These are phyloP conservation scores for Apiospora aurea DNA, from an alignment of 2,329 filamentous ascomycete species.

Conservation along the genomic window DNA sequence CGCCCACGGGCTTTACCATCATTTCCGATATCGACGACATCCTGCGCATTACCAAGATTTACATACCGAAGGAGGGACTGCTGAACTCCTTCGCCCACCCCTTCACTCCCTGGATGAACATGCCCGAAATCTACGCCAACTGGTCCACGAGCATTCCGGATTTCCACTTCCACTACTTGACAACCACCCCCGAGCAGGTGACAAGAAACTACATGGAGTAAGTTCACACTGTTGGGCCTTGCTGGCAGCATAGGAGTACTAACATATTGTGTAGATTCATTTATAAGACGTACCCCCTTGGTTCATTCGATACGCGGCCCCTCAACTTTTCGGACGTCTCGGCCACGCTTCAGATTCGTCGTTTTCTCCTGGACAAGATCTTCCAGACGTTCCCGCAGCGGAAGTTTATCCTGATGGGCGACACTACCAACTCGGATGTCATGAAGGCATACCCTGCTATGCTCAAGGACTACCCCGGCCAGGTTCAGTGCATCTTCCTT, in stretches of 20 bases:
- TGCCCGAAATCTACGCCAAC: slow-evolving; percentile 80
- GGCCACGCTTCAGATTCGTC: slow-evolving; percentile 76
- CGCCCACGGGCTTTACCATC: slow-evolving; percentile 72
- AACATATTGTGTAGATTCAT: slow-evolving; percentile 60
- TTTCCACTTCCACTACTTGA: slow-evolving; percentile 82
- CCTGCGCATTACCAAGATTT: slow-evolving; percentile 82
- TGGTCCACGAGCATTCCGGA: slow-evolving; percentile 72
- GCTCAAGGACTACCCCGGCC: slow-evolving; percentile 69
- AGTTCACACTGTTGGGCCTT: slow-evolving; percentile 21
- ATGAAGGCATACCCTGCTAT: slow-evolving; percentile 71
- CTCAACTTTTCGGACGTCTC: slow-evolving; percentile 80
- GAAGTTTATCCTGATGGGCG: slow-evolving; percentile 78
- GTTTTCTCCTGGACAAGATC: slow-evolving; percentile 72
- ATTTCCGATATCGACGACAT: slow-evolving; percentile 84
- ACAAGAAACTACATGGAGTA: slow-evolving; percentile 79
- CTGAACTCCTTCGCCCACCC: slow-evolving; percentile 78
- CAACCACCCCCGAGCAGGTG: slow-evolving; percentile 79
- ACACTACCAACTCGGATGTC: slow-evolving; percentile 79
- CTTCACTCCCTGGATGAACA: slow-evolving; percentile 78
- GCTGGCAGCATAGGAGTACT: background rate
- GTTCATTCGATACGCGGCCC: slow-evolving; percentile 79
- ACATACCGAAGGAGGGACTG: slow-evolving; percentile 75
- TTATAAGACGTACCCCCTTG: slow-evolving; percentile 78
- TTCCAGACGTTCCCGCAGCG: slow-evolving; percentile 78
- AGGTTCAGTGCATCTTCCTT: slow-evolving; percentile 80